These are phyloP conservation scores for Quercus dentata DNA, from an alignment of 306 rosid species.

Conservation along the genomic window DNA sequence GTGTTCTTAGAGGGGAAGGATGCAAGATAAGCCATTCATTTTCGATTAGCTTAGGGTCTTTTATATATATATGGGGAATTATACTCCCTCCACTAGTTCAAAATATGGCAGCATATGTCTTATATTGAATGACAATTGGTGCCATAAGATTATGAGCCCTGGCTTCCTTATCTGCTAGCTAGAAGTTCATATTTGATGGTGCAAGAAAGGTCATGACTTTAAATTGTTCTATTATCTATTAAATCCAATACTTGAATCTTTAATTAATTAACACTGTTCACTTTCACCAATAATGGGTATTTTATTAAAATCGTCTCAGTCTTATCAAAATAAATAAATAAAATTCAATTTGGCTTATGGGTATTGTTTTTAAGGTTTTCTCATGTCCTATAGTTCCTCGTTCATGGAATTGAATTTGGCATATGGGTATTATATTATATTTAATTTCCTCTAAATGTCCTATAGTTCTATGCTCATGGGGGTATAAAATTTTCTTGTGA, in stretches of 20 bases:
- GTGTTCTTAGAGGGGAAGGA: background rate
- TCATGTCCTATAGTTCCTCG: background rate
- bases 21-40: background rate
- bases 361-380: background rate
- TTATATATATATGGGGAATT: background rate
- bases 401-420: no score
- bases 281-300: background rate
- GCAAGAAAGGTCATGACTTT: constrained; percentile 25
- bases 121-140: background rate
- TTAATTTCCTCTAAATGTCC: background rate
- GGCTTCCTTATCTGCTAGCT: background rate
- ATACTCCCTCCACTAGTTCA: background rate
- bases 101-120: background rate
- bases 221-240: background rate
- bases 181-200: background rate
- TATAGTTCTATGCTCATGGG: background rate
- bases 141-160: background rate
- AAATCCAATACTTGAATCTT: background rate
- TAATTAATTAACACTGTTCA: background rate
- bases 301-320: background rate
- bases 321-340: background rate
- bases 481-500: no score
- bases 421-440: no score
- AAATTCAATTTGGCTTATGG: no score
- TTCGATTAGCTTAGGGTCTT: background rate